phyloP scores from a whole-genome alignment of 2,329 filamentous ascomycete genomes.

The Ilyonectria sp. region DNA sequence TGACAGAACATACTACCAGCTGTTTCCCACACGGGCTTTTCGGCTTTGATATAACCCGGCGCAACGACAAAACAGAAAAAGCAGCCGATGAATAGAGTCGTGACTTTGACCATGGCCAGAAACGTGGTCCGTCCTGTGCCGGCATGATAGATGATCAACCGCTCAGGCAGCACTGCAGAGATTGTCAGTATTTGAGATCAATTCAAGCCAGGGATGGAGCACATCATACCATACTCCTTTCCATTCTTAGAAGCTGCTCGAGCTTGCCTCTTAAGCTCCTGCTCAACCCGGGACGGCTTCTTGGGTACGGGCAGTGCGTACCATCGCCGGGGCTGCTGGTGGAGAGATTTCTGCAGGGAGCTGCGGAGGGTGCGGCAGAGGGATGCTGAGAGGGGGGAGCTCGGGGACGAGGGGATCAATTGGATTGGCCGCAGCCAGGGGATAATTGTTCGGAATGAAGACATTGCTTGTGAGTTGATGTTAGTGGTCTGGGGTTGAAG shows the following conservation, averaged over 20 bases:
- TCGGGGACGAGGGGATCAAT: conserved; percentile 19
- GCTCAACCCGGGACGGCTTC: conserved; percentile 39
- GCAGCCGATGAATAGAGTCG: conserved; percentile 77
- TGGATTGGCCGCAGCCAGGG: conserved; percentile 40
- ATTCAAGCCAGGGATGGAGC: not conserved
- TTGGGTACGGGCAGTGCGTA: conserved; percentile 42
- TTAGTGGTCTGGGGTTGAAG: conserved; percentile 14
- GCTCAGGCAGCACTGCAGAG: conserved; percentile 66
- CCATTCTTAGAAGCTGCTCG: conserved; percentile 41
- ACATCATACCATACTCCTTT: conserved; percentile 40
- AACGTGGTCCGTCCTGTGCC: conserved; percentile 78
- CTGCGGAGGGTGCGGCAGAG: conserved; percentile 37
- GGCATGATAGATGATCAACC: conserved; percentile 81
- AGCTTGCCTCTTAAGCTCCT: conserved; percentile 49
- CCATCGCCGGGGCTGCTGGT: conserved; percentile 43
- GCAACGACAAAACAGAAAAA: conserved; percentile 77
- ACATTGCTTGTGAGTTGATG: conserved; percentile 33
- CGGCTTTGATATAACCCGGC: conserved; percentile 68
- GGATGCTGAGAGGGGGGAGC: conserved; percentile 2
- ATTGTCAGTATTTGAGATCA: not conserved
- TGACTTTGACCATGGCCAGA: conserved; percentile 79
- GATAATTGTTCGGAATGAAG: conserved; percentile 40
- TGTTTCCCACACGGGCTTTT: conserved; percentile 54
- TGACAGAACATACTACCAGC: conserved; percentile 54
- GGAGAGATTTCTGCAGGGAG: conserved; percentile 45